phyloP scores from a whole-genome alignment of 257 asterid genomes.

The Vinca minor region DNA sequence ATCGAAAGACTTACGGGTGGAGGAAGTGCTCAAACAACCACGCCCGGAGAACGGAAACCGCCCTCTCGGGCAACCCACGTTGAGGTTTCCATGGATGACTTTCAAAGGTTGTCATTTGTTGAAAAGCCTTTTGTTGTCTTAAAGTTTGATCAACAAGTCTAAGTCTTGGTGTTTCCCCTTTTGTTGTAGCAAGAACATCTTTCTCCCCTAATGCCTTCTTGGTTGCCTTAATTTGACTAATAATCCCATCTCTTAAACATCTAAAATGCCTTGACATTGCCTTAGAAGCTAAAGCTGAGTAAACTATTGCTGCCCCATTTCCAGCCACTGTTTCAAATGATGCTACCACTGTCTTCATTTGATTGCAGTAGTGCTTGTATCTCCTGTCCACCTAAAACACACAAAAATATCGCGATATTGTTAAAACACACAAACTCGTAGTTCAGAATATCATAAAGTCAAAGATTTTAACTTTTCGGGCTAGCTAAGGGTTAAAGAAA shows the following conservation, averaged over 20 bases:
- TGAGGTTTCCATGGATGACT: constrained; percentile 90
- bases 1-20: constrained; percentile 49
- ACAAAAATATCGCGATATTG: too few species aligned
- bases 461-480: too few species aligned
- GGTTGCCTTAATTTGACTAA: constrained; percentile 44
- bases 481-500: too few species aligned
- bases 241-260: constrained; percentile 60
- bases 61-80: constrained; percentile 74
- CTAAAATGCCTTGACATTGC: constrained; percentile 92
- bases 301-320: constrained; percentile 56
- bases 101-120: constrained; percentile 75
- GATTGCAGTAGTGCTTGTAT: constrained; percentile 82
- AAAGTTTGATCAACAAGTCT: constrained; percentile 65
- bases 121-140: constrained; percentile 69
- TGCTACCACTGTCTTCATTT: constrained; percentile 62
- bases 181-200: constrained; percentile 46
- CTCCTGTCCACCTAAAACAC: constrained; percentile 70
- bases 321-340: constrained; percentile 79
- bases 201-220: constrained; percentile 70
- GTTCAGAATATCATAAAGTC: too few species aligned
- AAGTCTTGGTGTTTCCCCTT: constrained; percentile 78
- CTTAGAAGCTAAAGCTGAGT: constrained; percentile 56
- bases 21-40: constrained; percentile 98
- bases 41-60: constrained; percentile 71
- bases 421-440: too few species aligned